These are phyloP conservation scores for Sporisorium reilianum DNA, from an alignment of 1,284 basidiomycete genomes.

Conservation along the genomic window DNA sequence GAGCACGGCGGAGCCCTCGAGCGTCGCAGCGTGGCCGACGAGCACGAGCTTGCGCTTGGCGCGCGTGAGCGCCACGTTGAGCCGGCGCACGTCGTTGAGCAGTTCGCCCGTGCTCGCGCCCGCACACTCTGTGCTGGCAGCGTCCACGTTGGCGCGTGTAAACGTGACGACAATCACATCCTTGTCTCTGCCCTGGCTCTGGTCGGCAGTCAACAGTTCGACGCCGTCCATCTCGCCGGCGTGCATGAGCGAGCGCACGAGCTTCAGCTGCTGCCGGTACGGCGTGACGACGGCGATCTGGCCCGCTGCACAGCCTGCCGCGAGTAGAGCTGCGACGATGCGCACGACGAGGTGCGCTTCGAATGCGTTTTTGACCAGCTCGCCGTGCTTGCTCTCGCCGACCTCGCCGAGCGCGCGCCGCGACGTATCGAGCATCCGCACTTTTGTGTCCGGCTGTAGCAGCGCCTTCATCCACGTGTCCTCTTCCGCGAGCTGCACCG, in stretches of 20 bases:
- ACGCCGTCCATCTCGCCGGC: constrained; percentile 69
- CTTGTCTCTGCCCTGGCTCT: constrained; percentile 89
- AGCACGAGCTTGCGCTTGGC: constrained; percentile 73
- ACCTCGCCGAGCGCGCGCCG: constrained; percentile 80
- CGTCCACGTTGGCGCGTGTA: constrained; percentile 59
- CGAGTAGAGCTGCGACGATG: constrained; percentile 77
- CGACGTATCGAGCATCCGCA: constrained; percentile 88
- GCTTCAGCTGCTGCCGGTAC: constrained; percentile 94
- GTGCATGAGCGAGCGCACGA: constrained; percentile 73
- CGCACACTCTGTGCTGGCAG: neutral
- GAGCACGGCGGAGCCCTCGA: constrained; percentile 19
- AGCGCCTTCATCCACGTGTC: constrained; percentile 76
- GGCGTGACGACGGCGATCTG: constrained; percentile 90
- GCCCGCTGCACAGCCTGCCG: constrained; percentile 76
- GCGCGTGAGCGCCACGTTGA: constrained; percentile 65
- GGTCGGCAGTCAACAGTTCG: constrained; percentile 93
- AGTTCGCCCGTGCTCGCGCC: constrained; percentile 50
- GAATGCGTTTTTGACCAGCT: constrained; percentile 76
- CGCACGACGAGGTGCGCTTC: constrained; percentile 78
- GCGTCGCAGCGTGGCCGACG: constrained; percentile 50
- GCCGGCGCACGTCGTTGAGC: constrained; percentile 55
- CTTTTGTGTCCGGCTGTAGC: constrained; percentile 80
- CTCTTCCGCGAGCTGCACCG: neutral
- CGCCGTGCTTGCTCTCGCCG: constrained; percentile 71
- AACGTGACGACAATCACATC: constrained; percentile 62